These are phyloP conservation scores for Pythium phragmiticola DNA, from an alignment of 352 stramenopile genomes.

Conservation along the genomic window DNA sequence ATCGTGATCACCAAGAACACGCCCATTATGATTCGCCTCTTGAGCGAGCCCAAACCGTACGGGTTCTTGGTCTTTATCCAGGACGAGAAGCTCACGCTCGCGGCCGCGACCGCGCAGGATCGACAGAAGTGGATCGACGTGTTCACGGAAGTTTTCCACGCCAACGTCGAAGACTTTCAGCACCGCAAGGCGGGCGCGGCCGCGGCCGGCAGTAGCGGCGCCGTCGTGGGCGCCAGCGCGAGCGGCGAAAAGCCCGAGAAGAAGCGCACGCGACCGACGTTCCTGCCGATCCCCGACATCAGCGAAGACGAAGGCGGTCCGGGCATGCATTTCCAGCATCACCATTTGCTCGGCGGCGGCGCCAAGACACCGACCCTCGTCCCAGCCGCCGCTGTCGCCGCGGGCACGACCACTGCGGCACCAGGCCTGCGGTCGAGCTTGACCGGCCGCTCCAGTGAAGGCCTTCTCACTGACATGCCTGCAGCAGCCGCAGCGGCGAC, in stretches of 20 bases:
- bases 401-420: neutral
- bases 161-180: constrained; percentile 60
- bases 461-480: neutral
- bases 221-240: constrained; percentile 2
- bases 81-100: constrained; percentile 78
- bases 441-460: constrained; percentile 4
- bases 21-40: constrained; percentile 71
- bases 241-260: constrained; percentile 51
- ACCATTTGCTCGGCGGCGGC: neutral
- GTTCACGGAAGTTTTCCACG: constrained; percentile 75
- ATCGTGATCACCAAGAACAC: constrained; percentile 57
- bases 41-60: constrained; percentile 69
- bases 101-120: constrained; percentile 66
- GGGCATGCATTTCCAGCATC: constrained; percentile 1
- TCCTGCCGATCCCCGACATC: constrained; percentile 66
- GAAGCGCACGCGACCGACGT: constrained; percentile 58
- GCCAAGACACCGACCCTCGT: constrained; percentile 11
- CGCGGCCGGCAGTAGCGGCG: constrained; percentile 6
- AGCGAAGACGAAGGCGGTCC: constrained; percentile 20
- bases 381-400: no score
- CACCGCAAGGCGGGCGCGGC: constrained; percentile 14
- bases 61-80: constrained; percentile 76
- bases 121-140: constrained; percentile 78
- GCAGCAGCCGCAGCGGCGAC: neutral
- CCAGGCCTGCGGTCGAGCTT: constrained; percentile 1